These are phyloP conservation scores for Nigrospora sphaerica DNA, from an alignment of 2,329 filamentous ascomycete genomes.

Conservation along the genomic window DNA sequence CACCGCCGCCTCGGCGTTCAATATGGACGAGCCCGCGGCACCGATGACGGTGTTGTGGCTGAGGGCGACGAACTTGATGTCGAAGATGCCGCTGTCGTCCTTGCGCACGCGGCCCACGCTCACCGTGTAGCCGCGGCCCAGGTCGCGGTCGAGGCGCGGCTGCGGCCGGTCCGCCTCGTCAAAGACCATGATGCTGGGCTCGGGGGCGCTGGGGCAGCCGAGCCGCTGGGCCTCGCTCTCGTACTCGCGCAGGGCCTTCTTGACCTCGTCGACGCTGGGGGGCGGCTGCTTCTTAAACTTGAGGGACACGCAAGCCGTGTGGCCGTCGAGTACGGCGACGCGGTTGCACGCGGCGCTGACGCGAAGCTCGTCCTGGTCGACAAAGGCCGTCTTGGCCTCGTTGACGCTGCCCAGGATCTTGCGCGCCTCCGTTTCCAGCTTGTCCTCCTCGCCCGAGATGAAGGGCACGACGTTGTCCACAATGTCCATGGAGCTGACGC, in stretches of 20 bases:
- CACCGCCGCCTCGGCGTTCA: constrained; percentile 89
- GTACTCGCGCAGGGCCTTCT: constrained; percentile 73
- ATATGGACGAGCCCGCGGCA: constrained; percentile 88
- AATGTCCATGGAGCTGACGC: constrained; percentile 90
- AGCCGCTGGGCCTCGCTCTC: constrained; percentile 73
- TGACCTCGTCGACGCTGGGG: constrained; percentile 70
- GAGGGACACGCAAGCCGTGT: constrained; percentile 89
- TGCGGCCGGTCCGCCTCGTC: constrained; percentile 88
- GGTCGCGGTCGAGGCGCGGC: constrained; percentile 81
- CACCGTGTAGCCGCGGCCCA: constrained; percentile 80
- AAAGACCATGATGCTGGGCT: constrained; percentile 76
- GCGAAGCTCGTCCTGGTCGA: constrained; percentile 65
- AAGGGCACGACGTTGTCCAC: constrained; percentile 93
- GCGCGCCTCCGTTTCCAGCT: constrained; percentile 87
- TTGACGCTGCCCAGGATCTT: constrained; percentile 85
- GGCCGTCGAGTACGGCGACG: constrained; percentile 90
- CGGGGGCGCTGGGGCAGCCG: constrained; percentile 81
- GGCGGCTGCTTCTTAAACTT: constrained; percentile 69
- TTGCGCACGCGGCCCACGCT: constrained; percentile 82
- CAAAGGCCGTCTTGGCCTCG: constrained; percentile 63
- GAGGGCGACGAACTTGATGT: constrained; percentile 88
- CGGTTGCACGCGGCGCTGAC: constrained; percentile 88
- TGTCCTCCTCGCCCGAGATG: constrained; percentile 91
- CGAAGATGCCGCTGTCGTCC: constrained; percentile 83
- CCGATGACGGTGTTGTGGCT: constrained; percentile 89